phyloP scores from a whole-genome alignment of 306 rosid species.

The Luffa acutangula region DNA sequence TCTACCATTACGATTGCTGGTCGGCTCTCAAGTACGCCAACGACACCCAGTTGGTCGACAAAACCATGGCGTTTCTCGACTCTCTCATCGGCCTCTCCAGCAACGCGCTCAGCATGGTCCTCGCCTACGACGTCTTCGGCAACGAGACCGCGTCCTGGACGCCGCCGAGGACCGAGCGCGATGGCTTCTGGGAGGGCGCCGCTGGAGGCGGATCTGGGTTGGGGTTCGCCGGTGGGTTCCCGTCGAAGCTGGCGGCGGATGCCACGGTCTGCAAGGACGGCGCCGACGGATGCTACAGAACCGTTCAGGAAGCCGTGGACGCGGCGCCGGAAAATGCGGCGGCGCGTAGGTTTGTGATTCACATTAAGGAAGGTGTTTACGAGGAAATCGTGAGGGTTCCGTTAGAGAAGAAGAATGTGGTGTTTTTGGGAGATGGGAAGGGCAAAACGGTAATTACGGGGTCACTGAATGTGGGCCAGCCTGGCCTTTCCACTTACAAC shows the following conservation, averaged over 20 bases:
- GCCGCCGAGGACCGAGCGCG: conserved; percentile 53
- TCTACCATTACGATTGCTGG: conserved; percentile 74
- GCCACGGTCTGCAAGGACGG: conserved; percentile 55
- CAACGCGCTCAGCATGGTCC: conserved; percentile 62
- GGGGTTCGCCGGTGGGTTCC: conserved; percentile 24
- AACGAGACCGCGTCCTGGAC: conserved; percentile 39
- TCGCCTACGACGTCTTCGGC: conserved; percentile 48
- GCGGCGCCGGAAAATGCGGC: conserved; percentile 34
- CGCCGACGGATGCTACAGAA: conserved; percentile 24
- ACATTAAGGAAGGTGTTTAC: conserved; percentile 57
- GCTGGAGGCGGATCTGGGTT: not conserved
- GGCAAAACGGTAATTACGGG: conserved; percentile 70
- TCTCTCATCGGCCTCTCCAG: conserved; percentile 29
- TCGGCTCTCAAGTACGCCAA: conserved; percentile 65
- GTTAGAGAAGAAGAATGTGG: conserved; percentile 48
- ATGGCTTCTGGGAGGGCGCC: conserved; percentile 54
- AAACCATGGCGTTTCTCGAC: conserved; percentile 53
- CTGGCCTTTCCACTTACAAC: conserved; percentile 47
- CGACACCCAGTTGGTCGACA: conserved; percentile 43
- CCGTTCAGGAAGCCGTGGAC: conserved; percentile 71
- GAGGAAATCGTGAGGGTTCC: conserved; percentile 70
- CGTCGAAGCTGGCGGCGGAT: conserved; percentile 25
- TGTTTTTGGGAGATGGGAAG: conserved; percentile 72
- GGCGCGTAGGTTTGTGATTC: conserved; percentile 40
- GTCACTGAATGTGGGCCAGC: conserved; percentile 45